Conservation (phyloP, 2,329 filamentous ascomycete species). For the Endoconidiophora laricicola region DNA sequence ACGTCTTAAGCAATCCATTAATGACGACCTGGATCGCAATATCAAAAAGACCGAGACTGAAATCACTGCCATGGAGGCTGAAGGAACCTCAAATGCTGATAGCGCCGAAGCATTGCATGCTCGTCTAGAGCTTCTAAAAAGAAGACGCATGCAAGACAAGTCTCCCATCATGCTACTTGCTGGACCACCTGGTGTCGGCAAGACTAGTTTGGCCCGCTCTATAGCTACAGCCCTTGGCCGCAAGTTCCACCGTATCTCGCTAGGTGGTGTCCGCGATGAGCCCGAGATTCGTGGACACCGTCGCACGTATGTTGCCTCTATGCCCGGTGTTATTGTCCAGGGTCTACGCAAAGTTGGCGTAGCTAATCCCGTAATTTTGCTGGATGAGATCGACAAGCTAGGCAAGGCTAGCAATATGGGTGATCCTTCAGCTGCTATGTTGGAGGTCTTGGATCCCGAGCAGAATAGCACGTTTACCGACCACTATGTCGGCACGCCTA, state of each 20-base stretch:
- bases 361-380: slow-evolving; percentile 82
- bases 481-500: slow-evolving; percentile 89
- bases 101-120: slow-evolving; percentile 27
- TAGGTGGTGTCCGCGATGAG: slow-evolving; percentile 89
- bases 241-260: slow-evolving; percentile 92
- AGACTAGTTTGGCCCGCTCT: slow-evolving; percentile 87
- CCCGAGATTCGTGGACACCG: slow-evolving; percentile 92
- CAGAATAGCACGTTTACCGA: slow-evolving; percentile 92
- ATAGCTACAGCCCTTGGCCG: slow-evolving; percentile 81
- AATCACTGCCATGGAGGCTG: slow-evolving; percentile 19
- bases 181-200: slow-evolving; percentile 85
- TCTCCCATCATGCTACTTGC: slow-evolving; percentile 89
- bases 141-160: slow-evolving; percentile 79
- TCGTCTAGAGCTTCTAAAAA: slow-evolving; percentile 59
- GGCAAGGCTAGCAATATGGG: slow-evolving; percentile 83
- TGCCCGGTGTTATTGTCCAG: slow-evolving; percentile 89
- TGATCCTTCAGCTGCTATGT: slow-evolving; percentile 91
- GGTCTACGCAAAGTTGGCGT: slow-evolving; percentile 92
- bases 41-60: slow-evolving; percentile 52
- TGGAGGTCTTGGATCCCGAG: slow-evolving; percentile 92
- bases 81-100: slow-evolving; percentile 22
- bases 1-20: slow-evolving; percentile 81
- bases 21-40: slow-evolving; percentile 65
- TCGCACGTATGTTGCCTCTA: slow-evolving; percentile 93
- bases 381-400: slow-evolving; percentile 97